A percentile compares a stretch with the other conserved stretches of the same genome.
These are phyloP conservation scores for Claviceps fusiformis DNA, from an alignment of 2,329 filamentous ascomycete species.

Conservation along the genomic window DNA sequence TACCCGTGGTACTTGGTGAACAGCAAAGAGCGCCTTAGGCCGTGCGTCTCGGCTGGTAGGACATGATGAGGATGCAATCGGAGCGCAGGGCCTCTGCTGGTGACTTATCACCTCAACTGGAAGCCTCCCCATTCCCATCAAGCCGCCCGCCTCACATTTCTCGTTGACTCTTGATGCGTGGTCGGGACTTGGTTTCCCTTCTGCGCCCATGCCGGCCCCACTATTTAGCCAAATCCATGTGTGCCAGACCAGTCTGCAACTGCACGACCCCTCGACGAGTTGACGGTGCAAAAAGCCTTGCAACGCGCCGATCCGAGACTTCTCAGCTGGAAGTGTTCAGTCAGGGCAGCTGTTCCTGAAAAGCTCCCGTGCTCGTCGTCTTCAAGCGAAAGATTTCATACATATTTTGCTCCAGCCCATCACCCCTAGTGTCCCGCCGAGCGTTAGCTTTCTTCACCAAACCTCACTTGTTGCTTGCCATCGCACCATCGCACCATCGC, in stretches of 20 bases:
- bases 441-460: neutral
- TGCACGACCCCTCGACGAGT: neutral
- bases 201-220: neutral
- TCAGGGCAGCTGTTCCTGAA: neutral
- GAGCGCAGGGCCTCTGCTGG: no score
- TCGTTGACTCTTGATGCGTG: neutral
- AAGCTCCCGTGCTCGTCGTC: neutral
- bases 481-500: neutral
- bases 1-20: no score
- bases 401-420: neutral
- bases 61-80: no score
- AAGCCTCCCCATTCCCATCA: neutral
- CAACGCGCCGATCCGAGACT: neutral
- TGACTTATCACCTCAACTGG: no score
- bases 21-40: no score
- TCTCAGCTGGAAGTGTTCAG: neutral
- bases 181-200: neutral
- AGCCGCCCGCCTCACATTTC: neutral
- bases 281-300: neutral
- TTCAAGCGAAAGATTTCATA: neutral
- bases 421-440: no score
- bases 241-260: neutral
- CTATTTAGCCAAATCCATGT: neutral
- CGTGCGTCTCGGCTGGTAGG: no score
- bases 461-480: neutral